Percentiles rank a stretch among this genome's conserved stretches.
Conservation (phyloP, 805 yeast species). For the Yarrowia hollandica region DNA sequence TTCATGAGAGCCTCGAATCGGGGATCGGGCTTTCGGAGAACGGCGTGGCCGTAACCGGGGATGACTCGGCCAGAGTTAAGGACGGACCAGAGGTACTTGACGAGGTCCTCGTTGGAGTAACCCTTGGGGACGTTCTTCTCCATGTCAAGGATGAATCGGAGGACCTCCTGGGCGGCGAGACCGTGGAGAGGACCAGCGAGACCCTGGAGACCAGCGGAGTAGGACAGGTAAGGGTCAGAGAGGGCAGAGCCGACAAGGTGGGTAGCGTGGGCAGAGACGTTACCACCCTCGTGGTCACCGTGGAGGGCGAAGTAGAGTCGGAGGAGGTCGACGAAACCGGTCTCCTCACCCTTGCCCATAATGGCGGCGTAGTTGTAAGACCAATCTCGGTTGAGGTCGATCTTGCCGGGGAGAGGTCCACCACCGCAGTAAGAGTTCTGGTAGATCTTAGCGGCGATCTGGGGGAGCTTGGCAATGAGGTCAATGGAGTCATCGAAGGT, state of each 20-base stretch:
- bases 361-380: conserved; percentile 64
- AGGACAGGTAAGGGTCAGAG: conserved; percentile 73
- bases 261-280: conserved; percentile 83
- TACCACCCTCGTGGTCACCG: conserved; percentile 90
- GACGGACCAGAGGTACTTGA: conserved; percentile 75
- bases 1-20: conserved; percentile 84
- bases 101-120: conserved; percentile 65
- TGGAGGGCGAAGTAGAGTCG: conserved; percentile 80
- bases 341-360: conserved; percentile 60
- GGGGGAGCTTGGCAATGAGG: conserved; percentile 77
- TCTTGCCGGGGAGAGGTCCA: conserved; percentile 49
- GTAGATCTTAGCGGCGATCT: conserved; percentile 79
- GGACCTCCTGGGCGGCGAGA: conserved; percentile 84
- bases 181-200: conserved; percentile 88
- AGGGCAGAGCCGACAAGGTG: conserved; percentile 83
- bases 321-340: conserved; percentile 74
- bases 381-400: conserved; percentile 52
- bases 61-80: conserved; percentile 80
- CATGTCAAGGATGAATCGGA: conserved; percentile 75
- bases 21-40: conserved; percentile 84
- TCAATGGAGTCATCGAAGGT: conserved; percentile 79
- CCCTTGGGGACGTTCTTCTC: conserved; percentile 67
- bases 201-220: conserved; percentile 82
- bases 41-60: conserved; percentile 90
- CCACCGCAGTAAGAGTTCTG: conserved; percentile 78